Conservation (phyloP, 73 alveolate species). For the Paramecium octaurelia region DNA sequence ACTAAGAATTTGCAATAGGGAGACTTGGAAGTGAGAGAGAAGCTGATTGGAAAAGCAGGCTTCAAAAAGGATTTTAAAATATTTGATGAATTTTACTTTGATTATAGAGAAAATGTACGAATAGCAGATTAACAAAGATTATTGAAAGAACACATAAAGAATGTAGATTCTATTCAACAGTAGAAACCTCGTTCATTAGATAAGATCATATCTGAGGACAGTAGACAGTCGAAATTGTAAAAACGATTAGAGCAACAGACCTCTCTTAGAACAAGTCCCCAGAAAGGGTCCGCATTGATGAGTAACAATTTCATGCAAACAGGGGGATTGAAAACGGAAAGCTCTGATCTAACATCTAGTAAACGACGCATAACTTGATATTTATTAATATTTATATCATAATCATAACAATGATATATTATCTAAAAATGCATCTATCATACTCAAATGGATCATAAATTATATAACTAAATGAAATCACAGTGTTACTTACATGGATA, state of each 20-base stretch:
- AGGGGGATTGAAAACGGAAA: constrained; percentile 16
- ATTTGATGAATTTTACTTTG: constrained; percentile 19
- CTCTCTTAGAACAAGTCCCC: constrained; percentile 20
- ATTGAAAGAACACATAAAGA: background rate
- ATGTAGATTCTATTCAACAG: background rate
- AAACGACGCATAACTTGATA: background rate
- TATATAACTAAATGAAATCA: background rate
- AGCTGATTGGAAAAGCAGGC: constrained; percentile 21
- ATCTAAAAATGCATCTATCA: background rate
- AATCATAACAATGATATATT: background rate
- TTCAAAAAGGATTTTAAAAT: constrained; percentile 26
- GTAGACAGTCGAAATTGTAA: background rate
- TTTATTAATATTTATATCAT: background rate
- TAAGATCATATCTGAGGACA: background rate
- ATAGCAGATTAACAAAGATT: background rate
- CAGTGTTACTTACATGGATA: background rate
- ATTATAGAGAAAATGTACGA: background rate
- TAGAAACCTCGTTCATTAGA: constrained; percentile 23
- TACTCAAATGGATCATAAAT: background rate
- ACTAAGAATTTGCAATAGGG: constrained; percentile 12
- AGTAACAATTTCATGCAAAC: background rate
- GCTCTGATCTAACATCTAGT: background rate
- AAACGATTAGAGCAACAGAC: background rate
- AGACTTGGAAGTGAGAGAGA: constrained; percentile 52
- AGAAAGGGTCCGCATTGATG: background rate